Percentiles rank a stretch among this genome's conserved stretches.
Evolutionary conservation across 2,329 filamentous ascomycete genomes (phyloP).

Genomic region (Arthrobotrys pseudoclavata): DNA sequence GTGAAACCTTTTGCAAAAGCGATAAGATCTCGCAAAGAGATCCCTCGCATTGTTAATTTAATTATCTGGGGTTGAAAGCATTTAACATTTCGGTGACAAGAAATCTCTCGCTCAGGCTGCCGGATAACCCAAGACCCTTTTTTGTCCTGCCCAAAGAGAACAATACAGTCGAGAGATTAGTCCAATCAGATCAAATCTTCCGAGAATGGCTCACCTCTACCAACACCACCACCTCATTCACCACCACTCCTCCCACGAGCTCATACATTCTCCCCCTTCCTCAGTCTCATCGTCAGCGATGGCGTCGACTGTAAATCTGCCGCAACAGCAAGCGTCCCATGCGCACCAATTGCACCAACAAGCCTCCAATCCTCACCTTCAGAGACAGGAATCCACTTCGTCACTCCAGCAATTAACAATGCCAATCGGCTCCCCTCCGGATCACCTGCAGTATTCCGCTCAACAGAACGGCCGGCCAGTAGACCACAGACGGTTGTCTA

Average conservation of each 20-base stretch:
- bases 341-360: conserved; percentile 59
- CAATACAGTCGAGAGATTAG: conserved; percentile 54
- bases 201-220: conserved; percentile 59
- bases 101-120: conserved; percentile 58
- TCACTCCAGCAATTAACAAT: conserved; percentile 50
- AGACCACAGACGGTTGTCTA: conserved; percentile 57
- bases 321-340: conserved; percentile 43
- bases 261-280: conserved; percentile 59
- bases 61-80: conserved; percentile 40
- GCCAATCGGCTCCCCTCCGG: conserved; percentile 59
- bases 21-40: conserved; percentile 21
- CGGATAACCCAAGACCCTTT: conserved; percentile 44
- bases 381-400: conserved; percentile 54
- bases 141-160: conserved; percentile 57
- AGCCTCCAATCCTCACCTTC: conserved; percentile 54
- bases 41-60: conserved; percentile 49
- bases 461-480: conserved; percentile 58
- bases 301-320: conserved; percentile 55
- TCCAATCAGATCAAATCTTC: conserved; percentile 60
- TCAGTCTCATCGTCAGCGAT: conserved; percentile 58
- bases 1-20: conserved; percentile 29
- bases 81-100: conserved; percentile 53
- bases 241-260: conserved; percentile 57
- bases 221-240: conserved; percentile 58
- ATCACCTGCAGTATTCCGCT: conserved; percentile 59